Conservation (phyloP, 176 grass and related monocot genomes). For the Carex myosuroides region DNA sequence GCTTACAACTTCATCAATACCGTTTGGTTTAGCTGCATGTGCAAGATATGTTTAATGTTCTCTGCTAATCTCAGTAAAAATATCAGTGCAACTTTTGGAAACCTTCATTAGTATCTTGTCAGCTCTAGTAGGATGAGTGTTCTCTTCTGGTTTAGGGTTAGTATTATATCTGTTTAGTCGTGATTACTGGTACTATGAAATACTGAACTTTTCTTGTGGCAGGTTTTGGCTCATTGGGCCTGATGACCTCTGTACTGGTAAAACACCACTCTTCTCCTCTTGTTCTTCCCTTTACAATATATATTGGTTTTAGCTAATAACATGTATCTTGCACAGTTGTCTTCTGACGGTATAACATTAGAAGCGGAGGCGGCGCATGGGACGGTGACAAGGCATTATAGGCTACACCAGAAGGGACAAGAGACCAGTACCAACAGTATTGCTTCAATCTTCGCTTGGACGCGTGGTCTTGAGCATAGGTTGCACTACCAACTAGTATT, state of each 20-base stretch:
- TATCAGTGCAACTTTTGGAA: not conserved
- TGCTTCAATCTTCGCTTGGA: constrained; percentile 98
- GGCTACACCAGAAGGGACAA: constrained; percentile 80
- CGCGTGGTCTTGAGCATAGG: constrained; percentile 90
- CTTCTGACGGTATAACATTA: constrained; percentile 90
- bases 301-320: constrained; percentile 23
- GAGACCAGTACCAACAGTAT: constrained; percentile 99
- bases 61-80: not conserved
- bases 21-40: not conserved
- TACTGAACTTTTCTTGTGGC: constrained; percentile 24
- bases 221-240: constrained; percentile 96
- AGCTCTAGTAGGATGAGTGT: not conserved
- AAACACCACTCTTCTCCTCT: not conserved
- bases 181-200: not conserved
- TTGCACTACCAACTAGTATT: constrained; percentile 2
- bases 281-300: not conserved
- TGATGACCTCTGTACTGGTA: constrained; percentile 93
- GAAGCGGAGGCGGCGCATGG: constrained; percentile 98
- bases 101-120: not conserved
- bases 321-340: constrained; percentile 53
- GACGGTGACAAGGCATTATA: constrained; percentile 89
- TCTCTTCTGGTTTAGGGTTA: not conserved
- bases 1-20: not conserved
- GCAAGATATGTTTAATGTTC: not conserved
- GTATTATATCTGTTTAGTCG: not conserved